phyloP scores from a whole-genome alignment of 768 basidiomycete species.

The Podaxis sp. region DNA sequence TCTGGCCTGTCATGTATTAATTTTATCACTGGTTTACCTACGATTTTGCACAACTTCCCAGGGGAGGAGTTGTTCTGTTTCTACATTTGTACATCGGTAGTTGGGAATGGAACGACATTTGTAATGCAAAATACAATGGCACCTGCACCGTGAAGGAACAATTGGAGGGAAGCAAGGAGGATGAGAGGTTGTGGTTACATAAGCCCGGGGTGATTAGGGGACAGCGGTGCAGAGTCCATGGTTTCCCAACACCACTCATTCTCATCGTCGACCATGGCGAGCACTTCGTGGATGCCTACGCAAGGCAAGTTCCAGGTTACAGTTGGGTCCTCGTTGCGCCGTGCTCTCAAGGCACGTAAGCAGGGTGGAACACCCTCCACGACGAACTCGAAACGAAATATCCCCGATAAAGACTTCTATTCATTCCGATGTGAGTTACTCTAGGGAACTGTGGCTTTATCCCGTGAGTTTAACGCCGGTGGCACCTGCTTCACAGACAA shows the following conservation, averaged over 20 bases:
- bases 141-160: background rate
- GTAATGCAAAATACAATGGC: background rate
- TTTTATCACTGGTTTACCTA: background rate
- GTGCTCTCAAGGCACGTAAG: constrained; percentile 67
- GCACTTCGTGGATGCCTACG: constrained; percentile 51
- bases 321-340: constrained; percentile 59
- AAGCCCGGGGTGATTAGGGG: background rate
- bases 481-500: constrained; percentile 43
- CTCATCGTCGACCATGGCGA: constrained; percentile 30
- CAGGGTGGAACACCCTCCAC: constrained; percentile 40
- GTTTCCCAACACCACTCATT: background rate
- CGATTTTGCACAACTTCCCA: constrained; percentile 20
- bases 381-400: constrained; percentile 34
- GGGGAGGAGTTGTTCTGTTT: constrained; percentile 16
- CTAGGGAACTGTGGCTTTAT: background rate
- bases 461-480: background rate
- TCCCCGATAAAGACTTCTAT: constrained; percentile 68
- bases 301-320: constrained; percentile 55
- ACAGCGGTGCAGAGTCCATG: background rate
- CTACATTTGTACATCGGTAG: background rate
- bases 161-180: background rate
- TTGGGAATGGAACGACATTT: background rate
- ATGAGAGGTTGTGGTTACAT: background rate
- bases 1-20: background rate
- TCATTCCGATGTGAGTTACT: constrained; percentile 65